Conservation (phyloP, 495 filamentous ascomycete species). For the Echria macrotheca region DNA sequence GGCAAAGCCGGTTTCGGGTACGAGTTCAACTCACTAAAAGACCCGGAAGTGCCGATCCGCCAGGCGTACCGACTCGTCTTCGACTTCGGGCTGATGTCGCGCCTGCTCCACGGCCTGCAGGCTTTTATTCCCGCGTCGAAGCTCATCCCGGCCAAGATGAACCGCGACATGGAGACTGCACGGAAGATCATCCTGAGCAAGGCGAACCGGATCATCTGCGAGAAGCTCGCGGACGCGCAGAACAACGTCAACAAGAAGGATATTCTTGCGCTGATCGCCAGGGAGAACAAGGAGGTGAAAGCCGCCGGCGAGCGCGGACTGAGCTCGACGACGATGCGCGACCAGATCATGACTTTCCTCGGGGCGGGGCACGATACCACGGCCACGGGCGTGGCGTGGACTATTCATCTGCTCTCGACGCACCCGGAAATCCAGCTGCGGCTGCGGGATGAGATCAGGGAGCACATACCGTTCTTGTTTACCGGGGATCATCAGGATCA, state of each 20-base stretch:
- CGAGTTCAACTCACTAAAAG: constrained; percentile 38
- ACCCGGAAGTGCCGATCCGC: constrained; percentile 37
- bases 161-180: constrained; percentile 38
- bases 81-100: constrained; percentile 36
- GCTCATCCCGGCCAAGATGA: constrained; percentile 41
- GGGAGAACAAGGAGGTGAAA: constrained; percentile 22
- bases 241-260: constrained; percentile 33
- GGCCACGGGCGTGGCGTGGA: constrained; percentile 33
- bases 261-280: constrained; percentile 39
- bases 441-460: constrained; percentile 31
- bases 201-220: constrained; percentile 17
- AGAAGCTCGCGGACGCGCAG: constrained; percentile 14
- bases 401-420: constrained; percentile 29
- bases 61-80: constrained; percentile 43
- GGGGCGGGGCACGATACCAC: constrained; percentile 39
- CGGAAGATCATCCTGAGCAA: constrained; percentile 33
- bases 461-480: constrained; percentile 39
- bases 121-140: constrained; percentile 40
- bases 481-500: constrained; percentile 1
- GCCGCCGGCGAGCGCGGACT: constrained; percentile 22
- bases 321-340: constrained; percentile 40
- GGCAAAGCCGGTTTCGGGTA: constrained; percentile 46
- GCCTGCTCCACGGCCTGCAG: constrained; percentile 38
- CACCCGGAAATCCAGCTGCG: constrained; percentile 30
- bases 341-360: constrained; percentile 45